Conservation (phyloP, 2,329 filamentous ascomycete genomes). For the Xylariaceae sp. region DNA sequence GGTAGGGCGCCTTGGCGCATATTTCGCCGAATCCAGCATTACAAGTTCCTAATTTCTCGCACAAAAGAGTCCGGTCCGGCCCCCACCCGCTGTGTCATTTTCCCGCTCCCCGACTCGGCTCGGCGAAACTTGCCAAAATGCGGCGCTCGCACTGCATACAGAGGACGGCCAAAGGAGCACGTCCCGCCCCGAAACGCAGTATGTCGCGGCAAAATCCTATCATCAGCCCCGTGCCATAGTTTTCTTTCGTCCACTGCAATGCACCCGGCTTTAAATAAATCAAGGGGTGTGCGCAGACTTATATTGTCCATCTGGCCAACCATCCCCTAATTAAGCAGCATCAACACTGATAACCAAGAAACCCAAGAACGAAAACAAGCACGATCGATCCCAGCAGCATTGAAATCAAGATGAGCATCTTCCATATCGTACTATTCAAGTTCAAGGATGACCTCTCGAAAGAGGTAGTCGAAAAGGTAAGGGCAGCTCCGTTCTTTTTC, state of each 20-base stretch:
- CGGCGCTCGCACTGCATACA: neutral
- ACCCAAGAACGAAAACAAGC: neutral
- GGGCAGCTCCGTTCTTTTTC: neutral
- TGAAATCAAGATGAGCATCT: conserved; percentile 12
- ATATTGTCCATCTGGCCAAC: neutral
- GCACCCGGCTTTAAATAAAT: conserved; percentile 5
- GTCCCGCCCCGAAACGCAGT: neutral
- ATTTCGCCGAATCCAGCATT: no score
- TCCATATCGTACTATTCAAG: conserved; percentile 17
- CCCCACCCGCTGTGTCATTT: neutral
- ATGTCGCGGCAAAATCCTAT: neutral
- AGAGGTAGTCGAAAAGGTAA: conserved; percentile 5
- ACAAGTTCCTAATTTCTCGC: no score
- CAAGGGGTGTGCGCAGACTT: neutral
- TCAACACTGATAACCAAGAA: neutral
- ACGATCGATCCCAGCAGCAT: neutral
- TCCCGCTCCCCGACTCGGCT: conserved; percentile 5
- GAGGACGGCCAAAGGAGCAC: neutral
- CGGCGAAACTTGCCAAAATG: conserved; percentile 8
- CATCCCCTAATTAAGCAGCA: neutral
- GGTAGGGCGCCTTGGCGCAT: no score
- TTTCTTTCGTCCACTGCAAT: neutral
- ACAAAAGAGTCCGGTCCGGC: no score
- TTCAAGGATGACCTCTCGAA: conserved; percentile 15
- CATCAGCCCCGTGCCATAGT: neutral